phyloP scores from a whole-genome alignment of 169 alveolate genomes.

The Eimeria acervulina region DNA sequence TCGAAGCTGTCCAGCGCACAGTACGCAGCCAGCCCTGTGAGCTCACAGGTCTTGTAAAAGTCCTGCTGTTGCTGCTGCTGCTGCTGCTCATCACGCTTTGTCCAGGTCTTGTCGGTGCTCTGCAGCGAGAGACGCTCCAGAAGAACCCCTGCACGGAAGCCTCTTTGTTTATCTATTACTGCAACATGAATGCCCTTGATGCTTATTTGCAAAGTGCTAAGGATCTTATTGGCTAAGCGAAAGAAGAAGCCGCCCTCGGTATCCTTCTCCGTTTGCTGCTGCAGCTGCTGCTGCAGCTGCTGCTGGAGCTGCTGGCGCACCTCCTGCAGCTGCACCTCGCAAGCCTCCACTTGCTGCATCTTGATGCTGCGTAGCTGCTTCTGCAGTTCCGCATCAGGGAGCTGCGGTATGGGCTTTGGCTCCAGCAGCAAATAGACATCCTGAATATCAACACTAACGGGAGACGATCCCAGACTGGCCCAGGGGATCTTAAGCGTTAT shows the following conservation, averaged over 20 bases:
- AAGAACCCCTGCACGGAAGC: constrained; percentile 87
- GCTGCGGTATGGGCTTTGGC: constrained; percentile 82
- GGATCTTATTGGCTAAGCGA: constrained; percentile 89
- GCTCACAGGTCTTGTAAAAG: constrained; percentile 78
- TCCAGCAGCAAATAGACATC: constrained; percentile 89
- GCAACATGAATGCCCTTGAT: constrained; percentile 91
- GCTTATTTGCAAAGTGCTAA: constrained; percentile 91
- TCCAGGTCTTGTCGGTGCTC: constrained; percentile 77
- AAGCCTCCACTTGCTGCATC: constrained; percentile 82
- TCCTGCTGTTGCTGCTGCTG: constrained; percentile 29
- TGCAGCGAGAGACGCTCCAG: constrained; percentile 66
- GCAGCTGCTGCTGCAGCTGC: constrained; percentile 81
- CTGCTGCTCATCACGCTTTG: not conserved
- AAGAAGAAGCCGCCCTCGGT: constrained; percentile 87
- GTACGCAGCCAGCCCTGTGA: constrained; percentile 78
- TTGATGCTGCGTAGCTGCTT: constrained; percentile 88
- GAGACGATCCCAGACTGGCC: constrained; percentile 90
- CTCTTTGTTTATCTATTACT: constrained; percentile 86
- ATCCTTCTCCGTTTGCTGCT: constrained; percentile 86
- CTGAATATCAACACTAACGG: constrained; percentile 90
- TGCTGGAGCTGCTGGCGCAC: constrained; percentile 83
- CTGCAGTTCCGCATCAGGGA: constrained; percentile 74
- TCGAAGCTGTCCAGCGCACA: constrained; percentile 53
- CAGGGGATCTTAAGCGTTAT: constrained; percentile 91
- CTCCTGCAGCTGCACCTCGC: constrained; percentile 82